These are phyloP conservation scores for Malassezia equina DNA, from an alignment of 1,284 basidiomycete species.

Conservation along the genomic window DNA sequence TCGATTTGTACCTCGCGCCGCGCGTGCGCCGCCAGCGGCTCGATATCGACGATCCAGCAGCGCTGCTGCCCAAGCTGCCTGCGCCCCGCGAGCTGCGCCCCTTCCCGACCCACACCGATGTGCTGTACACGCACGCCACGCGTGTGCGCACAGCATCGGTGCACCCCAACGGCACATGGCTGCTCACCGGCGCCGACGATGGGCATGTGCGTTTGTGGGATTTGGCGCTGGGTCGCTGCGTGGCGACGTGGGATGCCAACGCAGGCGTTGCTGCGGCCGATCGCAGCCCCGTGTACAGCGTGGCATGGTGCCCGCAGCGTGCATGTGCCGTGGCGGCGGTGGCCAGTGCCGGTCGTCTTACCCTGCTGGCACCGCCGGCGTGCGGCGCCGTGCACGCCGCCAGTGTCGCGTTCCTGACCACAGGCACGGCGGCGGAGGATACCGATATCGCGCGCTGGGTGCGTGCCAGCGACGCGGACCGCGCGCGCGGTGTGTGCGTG, in stretches of 20 bases:
- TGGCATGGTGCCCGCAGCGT: constrained; percentile 86
- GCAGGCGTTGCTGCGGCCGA: constrained; percentile 29
- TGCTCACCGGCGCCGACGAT: constrained; percentile 79
- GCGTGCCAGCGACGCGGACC: constrained; percentile 51
- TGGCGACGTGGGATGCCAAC: constrained; percentile 72
- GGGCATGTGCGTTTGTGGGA: constrained; percentile 87
- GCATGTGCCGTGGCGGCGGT: constrained; percentile 74
- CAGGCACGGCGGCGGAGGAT: constrained; percentile 43
- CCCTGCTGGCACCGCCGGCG: constrained; percentile 66
- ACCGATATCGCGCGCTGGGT: constrained; percentile 52
- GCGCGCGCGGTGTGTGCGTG: constrained; percentile 52
- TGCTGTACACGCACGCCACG: constrained; percentile 61
- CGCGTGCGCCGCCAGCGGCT: constrained; percentile 55
- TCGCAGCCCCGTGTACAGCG: constrained; percentile 58
- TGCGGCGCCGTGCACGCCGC: constrained; percentile 34
- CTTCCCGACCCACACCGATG: constrained; percentile 76
- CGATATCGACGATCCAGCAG: constrained; percentile 57
- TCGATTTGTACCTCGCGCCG: constrained; percentile 94
- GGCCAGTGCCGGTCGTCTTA: constrained; percentile 62
- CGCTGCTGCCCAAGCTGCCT: constrained; percentile 88
- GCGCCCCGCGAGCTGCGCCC: constrained; percentile 82
- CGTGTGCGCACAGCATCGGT: constrained; percentile 68
- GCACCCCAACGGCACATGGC: constrained; percentile 84
- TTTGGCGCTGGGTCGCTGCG: constrained; percentile 77
- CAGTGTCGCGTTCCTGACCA: constrained; percentile 24